Percentiles rank a stretch among this genome's conserved stretches.
phyloP scores from a whole-genome alignment of 805 yeast genomes.

The Lipomyces mesembrius region DNA sequence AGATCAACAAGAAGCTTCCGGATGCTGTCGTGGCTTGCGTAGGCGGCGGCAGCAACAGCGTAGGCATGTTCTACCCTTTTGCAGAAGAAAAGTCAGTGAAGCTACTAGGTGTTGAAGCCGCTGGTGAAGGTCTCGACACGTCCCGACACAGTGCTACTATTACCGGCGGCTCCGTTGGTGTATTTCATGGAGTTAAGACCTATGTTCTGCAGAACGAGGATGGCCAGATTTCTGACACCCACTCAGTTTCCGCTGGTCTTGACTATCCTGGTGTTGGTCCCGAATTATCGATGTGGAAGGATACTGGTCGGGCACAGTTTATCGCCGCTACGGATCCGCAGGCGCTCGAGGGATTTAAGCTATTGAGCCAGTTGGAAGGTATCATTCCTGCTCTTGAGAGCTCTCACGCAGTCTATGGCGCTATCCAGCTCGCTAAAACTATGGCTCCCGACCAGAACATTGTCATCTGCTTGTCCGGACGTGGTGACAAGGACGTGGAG shows the following conservation, averaged over 20 bases:
- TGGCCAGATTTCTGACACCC: conserved; percentile 98
- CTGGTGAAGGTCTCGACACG: conserved; percentile 94
- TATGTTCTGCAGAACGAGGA: conserved; percentile 87
- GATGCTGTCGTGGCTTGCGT: conserved; percentile 97
- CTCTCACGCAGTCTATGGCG: conserved; percentile 95
- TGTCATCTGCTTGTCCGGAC: conserved; percentile 90
- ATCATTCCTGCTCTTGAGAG: conserved; percentile 98
- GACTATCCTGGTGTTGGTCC: conserved; percentile 99
- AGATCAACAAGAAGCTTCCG: conserved; percentile 83
- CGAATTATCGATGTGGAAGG: conserved; percentile 93
- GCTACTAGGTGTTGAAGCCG: conserved; percentile 95
- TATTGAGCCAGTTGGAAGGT: conserved; percentile 92
- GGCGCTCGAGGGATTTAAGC: conserved; percentile 87
- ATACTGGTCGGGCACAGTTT: conserved; percentile 88
- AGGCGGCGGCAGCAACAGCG: conserved; percentile 98
- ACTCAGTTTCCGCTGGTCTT: conserved; percentile 96
- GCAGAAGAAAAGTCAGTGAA: conserved; percentile 78
- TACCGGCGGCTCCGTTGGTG: conserved; percentile 95
- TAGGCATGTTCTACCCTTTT: conserved; percentile 95
- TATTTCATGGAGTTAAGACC: conserved; percentile 96
- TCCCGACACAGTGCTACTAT: conserved; percentile 91
- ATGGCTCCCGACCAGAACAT: conserved; percentile 78
- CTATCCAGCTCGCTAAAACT: conserved; percentile 81
- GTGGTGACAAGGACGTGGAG: conserved; percentile 99
- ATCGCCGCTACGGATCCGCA: conserved; percentile 94